These are phyloP conservation scores for Magnusiomyces tetraspermus DNA, from an alignment of 1,139 yeast species.

Conservation along the genomic window DNA sequence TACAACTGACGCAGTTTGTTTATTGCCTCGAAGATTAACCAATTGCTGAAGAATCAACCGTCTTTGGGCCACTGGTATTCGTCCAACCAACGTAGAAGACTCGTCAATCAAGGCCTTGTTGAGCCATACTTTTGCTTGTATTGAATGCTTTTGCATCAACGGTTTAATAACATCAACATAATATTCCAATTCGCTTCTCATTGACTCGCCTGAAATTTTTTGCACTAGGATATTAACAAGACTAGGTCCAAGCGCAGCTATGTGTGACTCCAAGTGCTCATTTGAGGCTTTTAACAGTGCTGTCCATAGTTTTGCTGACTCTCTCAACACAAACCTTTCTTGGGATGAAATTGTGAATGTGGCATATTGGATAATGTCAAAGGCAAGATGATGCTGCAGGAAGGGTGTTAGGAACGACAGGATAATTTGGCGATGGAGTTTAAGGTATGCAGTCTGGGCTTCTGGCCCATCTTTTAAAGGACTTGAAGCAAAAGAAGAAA, in stretches of 20 bases:
- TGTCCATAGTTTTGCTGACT: conserved; percentile 60
- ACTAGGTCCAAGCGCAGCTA: conserved; percentile 21
- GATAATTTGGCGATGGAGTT: conserved; percentile 22
- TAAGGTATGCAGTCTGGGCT: conserved; percentile 19
- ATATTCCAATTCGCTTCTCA: conserved; percentile 54
- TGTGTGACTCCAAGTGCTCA: conserved; percentile 11
- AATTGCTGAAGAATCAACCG: conserved; percentile 44
- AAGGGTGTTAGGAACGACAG: conserved; percentile 14
- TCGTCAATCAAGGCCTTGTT: conserved; percentile 31
- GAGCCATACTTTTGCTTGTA: conserved; percentile 43
- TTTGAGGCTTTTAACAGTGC: conserved; percentile 35
- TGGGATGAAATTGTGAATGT: conserved; percentile 41
- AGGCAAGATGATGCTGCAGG: conserved; percentile 14
- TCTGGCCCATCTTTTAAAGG: conserved; percentile 22
- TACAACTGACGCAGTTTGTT: conserved; percentile 48
- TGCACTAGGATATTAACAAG: conserved; percentile 21
- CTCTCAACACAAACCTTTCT: conserved; percentile 57
- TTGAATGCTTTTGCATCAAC: conserved; percentile 45
- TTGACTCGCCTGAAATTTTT: conserved; percentile 36
- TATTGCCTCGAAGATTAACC: conserved; percentile 53
- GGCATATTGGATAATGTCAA: conserved; percentile 20
- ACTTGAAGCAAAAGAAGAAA: conserved; percentile 12
- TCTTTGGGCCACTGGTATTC: conserved; percentile 21
- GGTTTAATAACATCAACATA: conserved; percentile 48
- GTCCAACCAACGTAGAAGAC: conserved; percentile 24